These are phyloP conservation scores for Rubroboletus satanas DNA, from an alignment of 768 basidiomycete species.

Conservation along the genomic window DNA sequence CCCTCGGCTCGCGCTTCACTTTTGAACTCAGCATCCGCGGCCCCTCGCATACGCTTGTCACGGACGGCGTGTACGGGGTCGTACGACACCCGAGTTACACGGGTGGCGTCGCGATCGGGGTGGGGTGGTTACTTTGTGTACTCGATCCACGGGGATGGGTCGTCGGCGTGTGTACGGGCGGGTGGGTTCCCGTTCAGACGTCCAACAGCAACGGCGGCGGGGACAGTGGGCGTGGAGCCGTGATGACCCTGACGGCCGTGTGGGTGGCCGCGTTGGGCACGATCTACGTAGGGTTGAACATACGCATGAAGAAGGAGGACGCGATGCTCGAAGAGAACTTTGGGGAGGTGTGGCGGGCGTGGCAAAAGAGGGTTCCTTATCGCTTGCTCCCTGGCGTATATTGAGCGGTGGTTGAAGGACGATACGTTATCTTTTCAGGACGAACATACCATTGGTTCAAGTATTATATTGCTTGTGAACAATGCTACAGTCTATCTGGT, in stretches of 20 bases:
- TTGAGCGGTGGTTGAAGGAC: not conserved
- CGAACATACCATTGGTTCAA: not conserved
- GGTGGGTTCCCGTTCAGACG: not conserved
- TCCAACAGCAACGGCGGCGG: not conserved
- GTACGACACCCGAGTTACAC: slow-evolving; percentile 34
- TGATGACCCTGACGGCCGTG: not conserved
- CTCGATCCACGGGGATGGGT: slow-evolving; percentile 6
- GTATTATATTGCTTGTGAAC: not conserved
- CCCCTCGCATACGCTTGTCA: slow-evolving; percentile 23
- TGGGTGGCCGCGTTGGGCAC: not conserved
- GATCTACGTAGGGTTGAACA: rapidly evolving
- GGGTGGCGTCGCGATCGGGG: not conserved
- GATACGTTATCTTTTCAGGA: not conserved
- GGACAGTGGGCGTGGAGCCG: no score
- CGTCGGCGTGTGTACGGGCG: not conserved
- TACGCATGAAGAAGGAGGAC: slow-evolving; percentile 29
- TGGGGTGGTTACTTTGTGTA: slow-evolving; percentile 4
- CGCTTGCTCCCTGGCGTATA: slow-evolving; percentile 23
- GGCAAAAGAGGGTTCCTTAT: slow-evolving; percentile 21
- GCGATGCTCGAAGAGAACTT: slow-evolving; percentile 26
- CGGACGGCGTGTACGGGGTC: slow-evolving; percentile 21
- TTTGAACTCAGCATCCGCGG: slow-evolving; percentile 24
- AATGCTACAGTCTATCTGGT: slow-evolving; percentile 29
- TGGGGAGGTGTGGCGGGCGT: slow-evolving; percentile 27
- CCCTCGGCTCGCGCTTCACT: slow-evolving; percentile 25